Base-by-base conservation (phyloP, 1,284 basidiomycete genomes). In the Golubevia pallescens region DNA sequence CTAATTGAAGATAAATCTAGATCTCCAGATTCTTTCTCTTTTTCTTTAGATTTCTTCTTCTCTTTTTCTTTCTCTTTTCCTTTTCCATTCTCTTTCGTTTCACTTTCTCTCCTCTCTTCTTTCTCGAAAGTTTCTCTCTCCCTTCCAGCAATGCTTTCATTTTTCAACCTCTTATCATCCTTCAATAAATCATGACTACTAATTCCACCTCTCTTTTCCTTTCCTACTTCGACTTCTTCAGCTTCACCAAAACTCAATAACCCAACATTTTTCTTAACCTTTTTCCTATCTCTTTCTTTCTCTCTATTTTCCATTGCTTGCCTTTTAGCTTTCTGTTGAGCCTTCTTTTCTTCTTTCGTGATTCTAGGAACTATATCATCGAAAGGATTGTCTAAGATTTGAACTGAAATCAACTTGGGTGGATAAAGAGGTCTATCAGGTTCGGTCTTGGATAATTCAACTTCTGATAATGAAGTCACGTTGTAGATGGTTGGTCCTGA, bases 331-430 rank as follows among this genome's bases (percentile, higher is more conserved):
- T 89, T 88, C 69, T 92, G 91, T 83, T 97, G 95, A 0, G 89
- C 91, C 54, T 90, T 89, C 69, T 92, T 92, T 87, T 98, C 95
- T 1, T 91, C 93, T 0, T 93, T 93, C 0, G 96, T 99, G 71
- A 97, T 97, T n/a, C 96, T 91, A 0, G 96, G 95, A 28, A 95
- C 89, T 72, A 98, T 96, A 80, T 98, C 95, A 58, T 91, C 90
- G 81, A 97, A 98, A 0, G 96, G 95, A 80, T 97, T 96, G 65
- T 97, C 93, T 14, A 95, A 81, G 63, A 97, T 93, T 16, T 91
- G 90, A 51, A 96, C 88, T 1, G 89, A 90, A 71, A 91, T 91
- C 81, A 99, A 93, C 81, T 93, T 95, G 0, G 95, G 94, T 0
- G 96, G 94, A 71, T 96, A 95, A 60, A 95, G 84, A 1, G 96